A percentile compares a stretch with the other conserved stretches of the same genome.
Conservation (phyloP, 345 rosid species). For the Rhodomyrtus tomentosa region DNA sequence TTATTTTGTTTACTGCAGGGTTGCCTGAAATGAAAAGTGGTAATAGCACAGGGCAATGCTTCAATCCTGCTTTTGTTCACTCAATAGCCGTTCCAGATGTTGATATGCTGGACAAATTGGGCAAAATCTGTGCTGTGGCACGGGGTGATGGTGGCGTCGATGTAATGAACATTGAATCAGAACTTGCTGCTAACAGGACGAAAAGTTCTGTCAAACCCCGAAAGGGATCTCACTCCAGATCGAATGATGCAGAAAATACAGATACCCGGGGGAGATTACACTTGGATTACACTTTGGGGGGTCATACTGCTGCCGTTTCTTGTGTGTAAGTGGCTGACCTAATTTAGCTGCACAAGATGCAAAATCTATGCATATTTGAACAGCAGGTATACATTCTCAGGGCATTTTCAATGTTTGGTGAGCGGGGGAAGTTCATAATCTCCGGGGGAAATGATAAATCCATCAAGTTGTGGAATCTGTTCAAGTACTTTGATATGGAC, state of each 20-base stretch:
- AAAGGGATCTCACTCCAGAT: slow-evolving; percentile 46
- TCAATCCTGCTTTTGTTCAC: slow-evolving; percentile 91
- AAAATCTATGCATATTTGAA: neutral
- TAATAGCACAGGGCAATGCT: slow-evolving; percentile 39
- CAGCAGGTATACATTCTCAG: neutral
- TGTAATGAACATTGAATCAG: slow-evolving; percentile 59
- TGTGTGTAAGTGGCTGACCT: slow-evolving; percentile 27
- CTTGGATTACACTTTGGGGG: slow-evolving; percentile 71
- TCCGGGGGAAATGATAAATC: slow-evolving; percentile 89
- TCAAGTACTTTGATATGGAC: slow-evolving; percentile 25
- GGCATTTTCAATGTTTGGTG: slow-evolving; percentile 63
- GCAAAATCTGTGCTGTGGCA: slow-evolving; percentile 58
- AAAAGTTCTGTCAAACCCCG: slow-evolving; percentile 24
- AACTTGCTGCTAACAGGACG: slow-evolving; percentile 28
- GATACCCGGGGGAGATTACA: slow-evolving; percentile 34
- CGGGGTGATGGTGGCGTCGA: slow-evolving; percentile 77
- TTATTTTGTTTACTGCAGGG: slow-evolving; percentile 19
- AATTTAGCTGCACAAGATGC: neutral
- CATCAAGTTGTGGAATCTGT: slow-evolving; percentile 70
- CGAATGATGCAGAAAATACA: slow-evolving; percentile 11
- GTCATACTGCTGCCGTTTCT: slow-evolving; percentile 82
- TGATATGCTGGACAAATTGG: slow-evolving; percentile 61
- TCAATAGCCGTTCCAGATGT: slow-evolving; percentile 65
- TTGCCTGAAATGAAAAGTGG: slow-evolving; percentile 20
- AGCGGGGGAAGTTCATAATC: slow-evolving; percentile 57